phyloP scores from a whole-genome alignment of 441 rosid genomes.

The Pelargonium fulgidum region DNA sequence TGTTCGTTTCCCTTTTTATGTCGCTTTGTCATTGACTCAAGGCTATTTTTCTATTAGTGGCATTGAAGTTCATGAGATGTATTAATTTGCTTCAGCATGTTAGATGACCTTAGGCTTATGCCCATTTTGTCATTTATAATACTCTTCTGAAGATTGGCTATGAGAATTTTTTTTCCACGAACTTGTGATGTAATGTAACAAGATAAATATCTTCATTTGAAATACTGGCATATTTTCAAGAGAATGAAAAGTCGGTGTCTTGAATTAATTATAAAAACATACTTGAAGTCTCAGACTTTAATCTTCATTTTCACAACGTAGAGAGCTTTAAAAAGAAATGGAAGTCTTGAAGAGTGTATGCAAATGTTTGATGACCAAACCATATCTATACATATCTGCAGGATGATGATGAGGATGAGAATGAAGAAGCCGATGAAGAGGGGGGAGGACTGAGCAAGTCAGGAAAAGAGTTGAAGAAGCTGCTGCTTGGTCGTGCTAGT shows the following conservation, averaged over 20 bases:
- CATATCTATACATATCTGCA: conserved; percentile 6
- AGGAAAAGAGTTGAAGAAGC: conserved; percentile 76
- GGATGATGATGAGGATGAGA: conserved; percentile 4
- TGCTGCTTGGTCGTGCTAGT: conserved; percentile 1
- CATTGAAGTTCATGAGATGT: background rate
- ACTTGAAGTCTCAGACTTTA: too few species aligned
- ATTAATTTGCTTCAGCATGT: background rate
- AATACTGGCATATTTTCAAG: background rate
- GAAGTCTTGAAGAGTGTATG: background rate
- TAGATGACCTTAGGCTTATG: background rate
- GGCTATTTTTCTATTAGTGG: background rate
- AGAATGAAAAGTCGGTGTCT: background rate
- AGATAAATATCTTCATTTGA: background rate
- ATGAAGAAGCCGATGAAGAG: conserved; percentile 45
- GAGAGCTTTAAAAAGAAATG: too few species aligned
- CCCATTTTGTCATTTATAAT: background rate
- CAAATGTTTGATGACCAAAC: background rate
- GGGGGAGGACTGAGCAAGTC: conserved; percentile 54
- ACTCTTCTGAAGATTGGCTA: background rate
- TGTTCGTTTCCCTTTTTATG: background rate
- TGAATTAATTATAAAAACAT: background rate
- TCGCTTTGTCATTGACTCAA: background rate
- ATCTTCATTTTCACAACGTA: too few species aligned
- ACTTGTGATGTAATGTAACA: background rate
- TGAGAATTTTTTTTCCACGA: background rate